phyloP scores from a whole-genome alignment of 2,329 filamentous ascomycete species.

The Fusarium sp. region DNA sequence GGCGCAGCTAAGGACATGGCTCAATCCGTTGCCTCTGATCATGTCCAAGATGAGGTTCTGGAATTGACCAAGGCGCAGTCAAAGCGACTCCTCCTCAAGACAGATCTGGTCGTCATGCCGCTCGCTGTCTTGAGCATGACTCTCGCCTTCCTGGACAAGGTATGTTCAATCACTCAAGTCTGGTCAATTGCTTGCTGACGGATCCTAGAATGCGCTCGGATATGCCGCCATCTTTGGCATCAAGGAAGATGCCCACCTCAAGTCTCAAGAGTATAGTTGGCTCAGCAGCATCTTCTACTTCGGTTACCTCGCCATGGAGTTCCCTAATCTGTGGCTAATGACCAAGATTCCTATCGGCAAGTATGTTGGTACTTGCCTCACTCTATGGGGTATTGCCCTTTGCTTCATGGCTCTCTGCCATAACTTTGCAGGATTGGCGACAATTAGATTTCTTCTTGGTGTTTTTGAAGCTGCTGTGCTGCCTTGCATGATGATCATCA shows the following conservation, averaged over 20 bases:
- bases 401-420: constrained; percentile 40
- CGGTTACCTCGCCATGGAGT: constrained; percentile 59
- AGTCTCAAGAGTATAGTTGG: constrained; percentile 69
- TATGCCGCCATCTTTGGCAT: constrained; percentile 36
- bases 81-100: constrained; percentile 5
- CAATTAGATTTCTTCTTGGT: constrained; percentile 44
- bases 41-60: background rate
- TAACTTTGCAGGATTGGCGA: constrained; percentile 38
- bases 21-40: background rate
- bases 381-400: constrained; percentile 31
- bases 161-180: background rate
- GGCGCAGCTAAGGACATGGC: background rate
- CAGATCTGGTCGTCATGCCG: constrained; percentile 11
- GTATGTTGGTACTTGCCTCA: constrained; percentile 32
- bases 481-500: constrained; percentile 43
- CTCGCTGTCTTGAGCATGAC: constrained; percentile 18
- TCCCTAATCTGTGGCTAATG: constrained; percentile 49
- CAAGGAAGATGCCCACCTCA: constrained; percentile 37
- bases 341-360: constrained; percentile 30
- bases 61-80: background rate
- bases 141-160: background rate
- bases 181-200: rapidly evolving
- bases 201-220: background rate
- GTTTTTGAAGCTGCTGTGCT: constrained; percentile 42
- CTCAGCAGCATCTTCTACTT: constrained; percentile 57